Evolutionary conservation across 768 basidiomycete species (phyloP).

Genomic region (Lyophyllum semitale): DNA sequence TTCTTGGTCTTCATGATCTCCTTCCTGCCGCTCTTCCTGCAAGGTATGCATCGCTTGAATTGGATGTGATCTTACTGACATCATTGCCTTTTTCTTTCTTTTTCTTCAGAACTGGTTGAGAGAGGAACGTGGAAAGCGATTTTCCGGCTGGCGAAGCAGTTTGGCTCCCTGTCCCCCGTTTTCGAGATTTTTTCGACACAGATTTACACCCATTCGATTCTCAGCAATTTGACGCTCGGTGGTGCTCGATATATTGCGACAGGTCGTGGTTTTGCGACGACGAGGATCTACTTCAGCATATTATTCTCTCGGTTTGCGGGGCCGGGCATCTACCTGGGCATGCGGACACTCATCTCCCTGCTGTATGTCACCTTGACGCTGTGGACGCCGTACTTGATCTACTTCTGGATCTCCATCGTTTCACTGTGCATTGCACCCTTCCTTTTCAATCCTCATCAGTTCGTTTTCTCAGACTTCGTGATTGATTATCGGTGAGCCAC

Average conservation of each 20-base stretch:
- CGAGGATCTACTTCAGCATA: slow-evolving; percentile 91
- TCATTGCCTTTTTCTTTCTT: slow-evolving; percentile 14
- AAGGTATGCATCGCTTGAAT: slow-evolving; percentile 60
- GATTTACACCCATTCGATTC: slow-evolving; percentile 96
- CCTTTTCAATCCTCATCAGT: slow-evolving; percentile 99
- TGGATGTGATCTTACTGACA: background rate
- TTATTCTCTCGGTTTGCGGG: slow-evolving; percentile 98
- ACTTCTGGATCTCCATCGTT: slow-evolving; percentile 97
- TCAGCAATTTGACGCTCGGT: slow-evolving; percentile 96
- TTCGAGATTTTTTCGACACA: slow-evolving; percentile 99
- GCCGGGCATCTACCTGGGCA: slow-evolving; percentile 96
- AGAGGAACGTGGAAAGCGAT: slow-evolving; percentile 92
- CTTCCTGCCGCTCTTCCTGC: slow-evolving; percentile 91
- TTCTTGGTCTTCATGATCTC: slow-evolving; percentile 99
- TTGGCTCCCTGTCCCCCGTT: slow-evolving; percentile 88
- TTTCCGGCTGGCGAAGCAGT: slow-evolving; percentile 91
- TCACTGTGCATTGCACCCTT: slow-evolving; percentile 94
- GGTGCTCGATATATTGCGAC: slow-evolving; percentile 99
- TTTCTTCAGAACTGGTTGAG: slow-evolving; percentile 81
- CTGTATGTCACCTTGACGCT: slow-evolving; percentile 92
- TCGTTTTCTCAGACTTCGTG: slow-evolving; percentile 94
- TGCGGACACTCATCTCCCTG: slow-evolving; percentile 88
- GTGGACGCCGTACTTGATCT: slow-evolving; percentile 91
- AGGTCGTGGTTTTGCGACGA: slow-evolving; percentile 97
- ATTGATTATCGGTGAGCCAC: slow-evolving; percentile 81